Evolutionary conservation across 192 early-diverging fungal species (phyloP).

Genomic region (Funneliformis geosporum): DNA sequence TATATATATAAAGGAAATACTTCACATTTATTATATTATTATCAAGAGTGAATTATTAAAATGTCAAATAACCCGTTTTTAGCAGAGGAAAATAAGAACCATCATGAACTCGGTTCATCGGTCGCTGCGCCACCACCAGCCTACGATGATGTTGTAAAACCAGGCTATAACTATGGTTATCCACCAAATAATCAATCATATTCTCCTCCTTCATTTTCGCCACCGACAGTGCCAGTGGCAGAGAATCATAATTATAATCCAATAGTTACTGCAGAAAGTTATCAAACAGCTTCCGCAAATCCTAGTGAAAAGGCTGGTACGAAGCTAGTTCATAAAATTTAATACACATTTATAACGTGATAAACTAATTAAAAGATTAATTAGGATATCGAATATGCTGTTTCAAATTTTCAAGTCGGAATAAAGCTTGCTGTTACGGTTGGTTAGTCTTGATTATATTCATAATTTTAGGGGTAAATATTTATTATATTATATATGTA

Average conservation of each 20-base stretch:
- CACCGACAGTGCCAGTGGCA: neutral
- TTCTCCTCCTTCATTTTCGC: neutral
- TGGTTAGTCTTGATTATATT: neutral
- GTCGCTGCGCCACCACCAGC: neutral
- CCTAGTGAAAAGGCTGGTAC: neutral
- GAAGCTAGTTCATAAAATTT: neutral
- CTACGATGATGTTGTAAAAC: neutral
- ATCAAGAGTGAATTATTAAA: no score
- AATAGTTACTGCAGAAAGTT: neutral
- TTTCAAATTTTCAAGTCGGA: neutral
- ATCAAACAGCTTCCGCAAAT: no score
- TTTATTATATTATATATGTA: neutral
- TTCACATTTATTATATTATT: no score
- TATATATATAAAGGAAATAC: no score
- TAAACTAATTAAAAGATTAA: no score
- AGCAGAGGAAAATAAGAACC: no score
- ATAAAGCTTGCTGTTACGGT: neutral
- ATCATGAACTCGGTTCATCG: neutral
- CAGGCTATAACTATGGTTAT: neutral
- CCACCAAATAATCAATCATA: neutral
- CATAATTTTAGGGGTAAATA: neutral
- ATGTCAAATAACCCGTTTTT: no score
- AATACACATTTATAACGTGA: no score
- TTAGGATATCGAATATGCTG: neutral
- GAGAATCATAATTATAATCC: neutral